phyloP scores from a whole-genome alignment of 179 eudicot genomes.

The Actinidia arguta region DNA sequence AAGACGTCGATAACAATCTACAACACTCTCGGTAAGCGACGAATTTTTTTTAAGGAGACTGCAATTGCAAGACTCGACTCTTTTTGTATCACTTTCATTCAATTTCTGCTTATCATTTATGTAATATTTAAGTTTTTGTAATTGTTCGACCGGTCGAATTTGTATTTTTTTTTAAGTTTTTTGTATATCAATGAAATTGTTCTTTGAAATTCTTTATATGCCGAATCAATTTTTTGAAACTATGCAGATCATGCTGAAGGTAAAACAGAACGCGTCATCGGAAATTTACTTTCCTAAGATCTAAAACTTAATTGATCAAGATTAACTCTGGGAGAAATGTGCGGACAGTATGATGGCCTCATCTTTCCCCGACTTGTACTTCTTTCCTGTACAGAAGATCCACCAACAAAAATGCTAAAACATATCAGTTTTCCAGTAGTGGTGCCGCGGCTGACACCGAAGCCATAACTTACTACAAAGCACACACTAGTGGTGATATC shows the following conservation, averaged over 20 bases:
- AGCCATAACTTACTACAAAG: neutral
- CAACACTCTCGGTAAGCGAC: too few species aligned
- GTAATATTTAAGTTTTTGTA: too few species aligned
- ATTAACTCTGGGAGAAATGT: constrained; percentile 59
- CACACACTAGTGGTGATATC: neutral
- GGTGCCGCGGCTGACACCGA: neutral
- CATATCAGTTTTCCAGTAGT: neutral
- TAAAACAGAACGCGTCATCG: neutral
- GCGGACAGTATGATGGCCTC: constrained; percentile 59
- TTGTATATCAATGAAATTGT: too few species aligned
- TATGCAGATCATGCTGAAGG: neutral
- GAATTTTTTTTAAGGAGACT: too few species aligned
- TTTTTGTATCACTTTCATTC: too few species aligned
- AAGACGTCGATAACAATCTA: too few species aligned
- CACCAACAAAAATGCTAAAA: neutral
- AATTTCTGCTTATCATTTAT: too few species aligned
- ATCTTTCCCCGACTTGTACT: constrained; percentile 55
- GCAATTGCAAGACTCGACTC: too few species aligned
- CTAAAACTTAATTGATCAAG: constrained; percentile 28
- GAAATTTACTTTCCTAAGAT: constrained; percentile 14
- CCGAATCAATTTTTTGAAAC: too few species aligned
- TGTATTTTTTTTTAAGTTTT: too few species aligned
- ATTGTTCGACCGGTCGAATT: too few species aligned
- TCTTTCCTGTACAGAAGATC: constrained; percentile 69
- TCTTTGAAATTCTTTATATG: too few species aligned